A percentile compares a stretch with the other conserved stretches of the same genome.
These are phyloP conservation scores for Eimeria sp. DNA, from an alignment of 169 alveolate genomes.

Conservation along the genomic window DNA sequence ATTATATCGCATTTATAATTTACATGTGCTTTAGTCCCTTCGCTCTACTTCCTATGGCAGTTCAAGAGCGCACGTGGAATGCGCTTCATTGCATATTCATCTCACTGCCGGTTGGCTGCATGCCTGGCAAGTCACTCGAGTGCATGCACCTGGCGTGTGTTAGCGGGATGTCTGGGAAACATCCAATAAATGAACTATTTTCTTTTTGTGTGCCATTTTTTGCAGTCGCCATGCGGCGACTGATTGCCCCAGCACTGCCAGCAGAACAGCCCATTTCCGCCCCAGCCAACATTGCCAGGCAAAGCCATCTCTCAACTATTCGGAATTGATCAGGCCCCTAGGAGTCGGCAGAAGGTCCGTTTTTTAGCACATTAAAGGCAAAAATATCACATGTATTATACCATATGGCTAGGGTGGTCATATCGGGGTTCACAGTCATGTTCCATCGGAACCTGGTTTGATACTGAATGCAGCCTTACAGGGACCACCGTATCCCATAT, in stretches of 20 bases:
- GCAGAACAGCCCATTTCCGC: conserved; percentile 26
- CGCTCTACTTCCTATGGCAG: neutral
- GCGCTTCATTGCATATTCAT: neutral
- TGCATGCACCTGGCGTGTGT: conserved; percentile 42
- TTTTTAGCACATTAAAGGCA: neutral
- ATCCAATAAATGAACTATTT: neutral
- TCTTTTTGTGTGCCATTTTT: neutral
- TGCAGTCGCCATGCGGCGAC: conserved; percentile 54
- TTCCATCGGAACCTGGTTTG: neutral
- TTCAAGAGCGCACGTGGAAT: too few relatives aligned
- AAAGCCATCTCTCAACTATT: conserved; percentile 34
- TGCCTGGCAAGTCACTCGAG: conserved; percentile 54
- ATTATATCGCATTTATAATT: neutral
- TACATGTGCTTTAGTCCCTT: neutral
- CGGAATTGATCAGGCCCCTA: conserved; percentile 1
- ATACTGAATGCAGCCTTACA: neutral
- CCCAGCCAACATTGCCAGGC: conserved; percentile 27
- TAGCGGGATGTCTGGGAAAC: conserved; percentile 6
- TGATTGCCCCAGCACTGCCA: conserved; percentile 22
- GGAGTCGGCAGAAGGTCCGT: conserved; percentile 23
- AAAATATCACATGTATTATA: neutral
- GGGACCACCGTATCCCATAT: neutral
- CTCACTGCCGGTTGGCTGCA: conserved; percentile 44
- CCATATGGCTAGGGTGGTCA: neutral
- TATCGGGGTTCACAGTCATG: neutral